Evolutionary conservation across 2,329 filamentous ascomycete genomes (phyloP).

Genomic region (Corynespora cassiicola): DNA sequence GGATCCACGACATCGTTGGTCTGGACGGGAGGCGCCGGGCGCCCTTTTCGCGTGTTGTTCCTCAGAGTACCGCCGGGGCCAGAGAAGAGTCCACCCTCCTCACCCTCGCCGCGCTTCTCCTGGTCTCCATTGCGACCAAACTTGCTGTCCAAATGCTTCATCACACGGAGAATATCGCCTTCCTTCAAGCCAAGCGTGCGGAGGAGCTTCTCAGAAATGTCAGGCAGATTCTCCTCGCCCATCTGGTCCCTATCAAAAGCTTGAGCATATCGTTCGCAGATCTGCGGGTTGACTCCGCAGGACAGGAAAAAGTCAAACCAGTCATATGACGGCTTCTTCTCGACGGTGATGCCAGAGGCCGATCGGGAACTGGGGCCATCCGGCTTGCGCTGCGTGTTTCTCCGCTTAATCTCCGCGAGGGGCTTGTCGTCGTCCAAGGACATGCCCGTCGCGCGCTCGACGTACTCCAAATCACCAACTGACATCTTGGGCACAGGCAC

Average conservation of each 20-base stretch:
- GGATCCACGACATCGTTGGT: conserved; percentile 86
- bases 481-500: conserved; percentile 97
- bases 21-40: conserved; percentile 85
- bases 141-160: conserved; percentile 84
- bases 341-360: conserved; percentile 66
- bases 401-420: conserved; percentile 76
- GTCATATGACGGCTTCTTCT: conserved; percentile 81
- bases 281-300: conserved; percentile 88
- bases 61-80: conserved; percentile 88
- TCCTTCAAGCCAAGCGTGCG: conserved; percentile 92
- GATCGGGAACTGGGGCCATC: conserved; percentile 51
- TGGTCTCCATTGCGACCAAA: conserved; percentile 68
- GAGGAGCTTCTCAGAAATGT: conserved; percentile 83
- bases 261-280: conserved; percentile 92
- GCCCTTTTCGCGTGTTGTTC: conserved; percentile 93
- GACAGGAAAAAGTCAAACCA: conserved; percentile 99
- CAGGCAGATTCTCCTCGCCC: conserved; percentile 90
- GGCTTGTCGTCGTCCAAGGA: conserved; percentile 94
- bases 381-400: conserved; percentile 57
- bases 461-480: conserved; percentile 90
- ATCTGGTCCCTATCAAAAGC: conserved; percentile 92
- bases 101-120: conserved; percentile 60
- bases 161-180: conserved; percentile 94
- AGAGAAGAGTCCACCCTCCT: conserved; percentile 78
- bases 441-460: conserved; percentile 84